Percentiles rank a stretch among this genome's conserved stretches.
Evolutionary conservation across 169 alveolate species (phyloP).

Genomic region (Eimeria praecox): DNA sequence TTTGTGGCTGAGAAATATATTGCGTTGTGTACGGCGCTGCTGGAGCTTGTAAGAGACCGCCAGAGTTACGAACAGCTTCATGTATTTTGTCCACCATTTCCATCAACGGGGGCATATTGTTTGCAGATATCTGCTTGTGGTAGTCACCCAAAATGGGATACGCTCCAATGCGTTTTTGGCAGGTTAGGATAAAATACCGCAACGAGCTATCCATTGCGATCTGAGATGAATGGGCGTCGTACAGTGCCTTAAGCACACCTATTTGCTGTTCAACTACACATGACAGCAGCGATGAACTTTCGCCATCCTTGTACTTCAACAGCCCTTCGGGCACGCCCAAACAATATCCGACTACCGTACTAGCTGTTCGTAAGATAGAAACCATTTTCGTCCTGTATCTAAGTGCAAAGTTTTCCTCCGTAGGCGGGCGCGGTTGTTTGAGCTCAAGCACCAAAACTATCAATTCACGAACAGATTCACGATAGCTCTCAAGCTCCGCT

Average conservation of each 20-base stretch:
- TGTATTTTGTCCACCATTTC: background rate
- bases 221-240: background rate
- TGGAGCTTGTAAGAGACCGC: background rate
- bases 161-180: background rate
- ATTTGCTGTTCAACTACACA: background rate
- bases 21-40: background rate
- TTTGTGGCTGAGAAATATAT: background rate
- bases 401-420: background rate
- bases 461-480: background rate
- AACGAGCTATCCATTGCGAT: background rate
- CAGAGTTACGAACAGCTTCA: background rate
- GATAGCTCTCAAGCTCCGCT: background rate
- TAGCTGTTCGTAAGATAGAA: background rate
- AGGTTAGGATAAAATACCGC: background rate
- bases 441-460: background rate
- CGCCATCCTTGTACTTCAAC: background rate
- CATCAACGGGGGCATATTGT: background rate
- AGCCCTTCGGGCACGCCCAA: background rate
- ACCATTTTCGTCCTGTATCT: background rate
- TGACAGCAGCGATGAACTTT: background rate
- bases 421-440: background rate
- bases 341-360: background rate
- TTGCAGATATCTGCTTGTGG: background rate
- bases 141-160: background rate
- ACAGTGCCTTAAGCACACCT: background rate